Evolutionary conservation across 1,284 basidiomycete genomes (phyloP).

Genomic region (Sanghuangporus sanghuang): DNA sequence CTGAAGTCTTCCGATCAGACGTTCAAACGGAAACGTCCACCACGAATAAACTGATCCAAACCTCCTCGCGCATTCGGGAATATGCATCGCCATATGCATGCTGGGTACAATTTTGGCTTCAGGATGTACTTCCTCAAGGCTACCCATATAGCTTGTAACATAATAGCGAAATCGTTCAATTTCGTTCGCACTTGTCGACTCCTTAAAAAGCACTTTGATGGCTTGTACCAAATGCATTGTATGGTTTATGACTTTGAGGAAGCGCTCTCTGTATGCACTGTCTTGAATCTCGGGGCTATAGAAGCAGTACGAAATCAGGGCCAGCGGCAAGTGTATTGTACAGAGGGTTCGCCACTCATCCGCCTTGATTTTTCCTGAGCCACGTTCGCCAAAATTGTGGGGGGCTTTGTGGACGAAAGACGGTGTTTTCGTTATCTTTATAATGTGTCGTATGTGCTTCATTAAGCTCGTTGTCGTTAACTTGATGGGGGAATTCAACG

Average conservation of each 20-base stretch:
- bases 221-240: not conserved
- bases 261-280: not conserved
- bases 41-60: conserved; percentile 23
- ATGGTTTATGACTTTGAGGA: not conserved
- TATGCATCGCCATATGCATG: conserved; percentile 23
- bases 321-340: conserved; percentile 29
- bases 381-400: conserved; percentile 26
- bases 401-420: conserved; percentile 31
- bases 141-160: not conserved
- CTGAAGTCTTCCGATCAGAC: conserved; percentile 23
- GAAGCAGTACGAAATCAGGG: conserved; percentile 29
- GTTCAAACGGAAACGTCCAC: conserved; percentile 24
- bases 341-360: conserved; percentile 32
- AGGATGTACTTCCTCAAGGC: not conserved
- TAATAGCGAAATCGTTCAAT: not conserved
- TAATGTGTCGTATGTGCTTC: not conserved
- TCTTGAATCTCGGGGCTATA: not conserved
- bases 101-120: conserved; percentile 6
- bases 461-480: not conserved
- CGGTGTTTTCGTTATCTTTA: conserved; percentile 25
- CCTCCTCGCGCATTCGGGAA: conserved; percentile 19
- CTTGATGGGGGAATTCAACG: not conserved
- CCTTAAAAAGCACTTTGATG: not conserved
- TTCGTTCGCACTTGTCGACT: not conserved
- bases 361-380: conserved; percentile 31